A percentile compares a stretch with the other conserved stretches of the same genome.
Evolutionary conservation across 2,329 filamentous ascomycete genomes (phyloP).

Genomic region (Eurotiales sp.): DNA sequence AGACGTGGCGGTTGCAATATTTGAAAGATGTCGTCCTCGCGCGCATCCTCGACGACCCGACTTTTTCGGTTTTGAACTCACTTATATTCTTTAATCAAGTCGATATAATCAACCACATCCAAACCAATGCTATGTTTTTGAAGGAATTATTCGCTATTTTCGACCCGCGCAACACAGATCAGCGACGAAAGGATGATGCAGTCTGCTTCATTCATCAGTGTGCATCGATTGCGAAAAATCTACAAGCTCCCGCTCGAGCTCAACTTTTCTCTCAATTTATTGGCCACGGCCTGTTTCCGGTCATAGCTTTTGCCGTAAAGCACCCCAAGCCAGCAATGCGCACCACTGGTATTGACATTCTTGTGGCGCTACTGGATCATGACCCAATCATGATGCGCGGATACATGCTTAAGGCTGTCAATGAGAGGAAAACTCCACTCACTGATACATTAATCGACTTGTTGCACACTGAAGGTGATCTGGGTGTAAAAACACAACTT

Average conservation of each 20-base stretch:
- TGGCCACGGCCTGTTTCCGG: conserved; percentile 75
- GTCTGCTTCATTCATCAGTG: conserved; percentile 97
- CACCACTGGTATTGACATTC: conserved; percentile 87
- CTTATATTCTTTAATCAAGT: conserved; percentile 99
- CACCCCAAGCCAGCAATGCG: conserved; percentile 80
- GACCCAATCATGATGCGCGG: conserved; percentile 91
- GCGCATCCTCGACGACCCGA: conserved; percentile 93
- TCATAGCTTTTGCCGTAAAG: conserved; percentile 87
- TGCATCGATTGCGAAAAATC: conserved; percentile 87
- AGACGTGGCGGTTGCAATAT: conserved; percentile 93
- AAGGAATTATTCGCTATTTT: conserved; percentile 88
- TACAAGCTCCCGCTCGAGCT: conserved; percentile 77
- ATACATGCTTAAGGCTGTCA: conserved; percentile 87
- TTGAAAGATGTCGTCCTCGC: conserved; percentile 98
- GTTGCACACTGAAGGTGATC: conserved; percentile 82
- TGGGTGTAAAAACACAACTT: conserved; percentile 93
- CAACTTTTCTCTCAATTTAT: conserved; percentile 89
- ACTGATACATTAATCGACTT: conserved; percentile 93
- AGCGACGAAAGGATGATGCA: conserved; percentile 81
- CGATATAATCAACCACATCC: conserved; percentile 94
- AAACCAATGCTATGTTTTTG: conserved; percentile 72
- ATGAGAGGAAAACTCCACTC: conserved; percentile 77
- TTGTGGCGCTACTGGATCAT: conserved; percentile 92
- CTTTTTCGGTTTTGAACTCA: conserved; percentile 94
- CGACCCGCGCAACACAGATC: conserved; percentile 58